Percentiles rank a stretch among this genome's conserved stretches.
These are phyloP conservation scores for Scutellaria barbata DNA, from an alignment of 257 asterid genomes.

Conservation along the genomic window DNA sequence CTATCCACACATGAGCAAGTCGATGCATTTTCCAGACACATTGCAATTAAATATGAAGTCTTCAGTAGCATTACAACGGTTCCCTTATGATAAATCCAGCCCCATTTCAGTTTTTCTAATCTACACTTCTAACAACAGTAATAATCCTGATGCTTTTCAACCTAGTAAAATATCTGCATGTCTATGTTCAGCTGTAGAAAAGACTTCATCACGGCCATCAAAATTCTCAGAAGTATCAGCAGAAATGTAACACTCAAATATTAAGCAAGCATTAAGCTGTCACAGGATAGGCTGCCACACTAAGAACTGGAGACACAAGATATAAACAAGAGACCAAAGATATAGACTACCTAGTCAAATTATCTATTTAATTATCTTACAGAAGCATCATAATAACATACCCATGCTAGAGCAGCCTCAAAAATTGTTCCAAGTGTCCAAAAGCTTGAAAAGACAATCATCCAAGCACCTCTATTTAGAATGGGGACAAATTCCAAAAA, in stretches of 20 bases:
- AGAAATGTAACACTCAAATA: too few relatives aligned
- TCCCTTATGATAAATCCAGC: too few relatives aligned
- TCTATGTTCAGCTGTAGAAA: too few relatives aligned
- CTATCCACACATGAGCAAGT: background rate
- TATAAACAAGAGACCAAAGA: background rate
- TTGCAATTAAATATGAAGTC: too few relatives aligned
- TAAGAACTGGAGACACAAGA: background rate
- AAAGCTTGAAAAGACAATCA: constrained; percentile 54
- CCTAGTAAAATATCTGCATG: too few relatives aligned
- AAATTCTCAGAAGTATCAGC: too few relatives aligned
- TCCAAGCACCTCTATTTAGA: constrained; percentile 57
- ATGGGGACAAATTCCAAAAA: constrained; percentile 57
- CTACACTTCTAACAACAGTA: too few relatives aligned
- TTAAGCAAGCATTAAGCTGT: too few relatives aligned
- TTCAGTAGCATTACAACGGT: too few relatives aligned
- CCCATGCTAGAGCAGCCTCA: constrained; percentile 66
- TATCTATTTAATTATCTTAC: background rate
- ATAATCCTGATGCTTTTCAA: too few relatives aligned
- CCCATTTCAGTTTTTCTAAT: too few relatives aligned
- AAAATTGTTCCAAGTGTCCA: constrained; percentile 60
- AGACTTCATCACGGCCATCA: too few relatives aligned
- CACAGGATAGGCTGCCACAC: background rate
- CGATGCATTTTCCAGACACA: background rate
- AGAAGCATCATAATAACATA: constrained; percentile 33
- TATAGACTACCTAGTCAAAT: background rate